Evolutionary conservation across 345 rosid genomes (phyloP), one percentile per base, ranked within the genome.

Genomic region (Dovyalis caffra): DNA sequence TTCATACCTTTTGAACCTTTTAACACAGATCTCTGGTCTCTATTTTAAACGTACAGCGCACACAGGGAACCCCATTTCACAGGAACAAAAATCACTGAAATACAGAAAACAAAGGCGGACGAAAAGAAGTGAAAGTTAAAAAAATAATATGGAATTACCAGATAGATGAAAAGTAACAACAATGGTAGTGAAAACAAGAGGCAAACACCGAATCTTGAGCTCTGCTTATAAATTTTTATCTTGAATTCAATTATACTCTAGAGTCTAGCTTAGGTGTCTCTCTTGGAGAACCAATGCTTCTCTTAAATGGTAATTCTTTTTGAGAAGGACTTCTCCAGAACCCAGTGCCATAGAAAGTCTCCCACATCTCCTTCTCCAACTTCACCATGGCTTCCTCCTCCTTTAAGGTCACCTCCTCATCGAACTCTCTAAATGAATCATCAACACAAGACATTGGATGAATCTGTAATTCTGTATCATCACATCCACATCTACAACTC

Each of bases 251-350:
- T 56, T 56, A 56, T 26, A 5, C 15, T 23, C 25, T 56, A 56
- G 61, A 53, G 23, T 51, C 58, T 51, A 8, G 58, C 26, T 53
- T n/a, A 1, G 12, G 26, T 53, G 58, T n/a, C 56, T 53, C 58
- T 53, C 26, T 8, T 2, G 58, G 61, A 56, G 61, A 56, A 9
- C 28, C 3, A 3, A n/a, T 3, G 60, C 61, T 56, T 25, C 15
- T 23, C 61, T n/a, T 9, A 31, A 25, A 25, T 29, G 66, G 66
- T 31, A 32, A 56, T 56, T 85, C 86, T 72, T 78, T 79, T 68
- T 87, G 84, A 2, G 90, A 87, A 16, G 87, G 86, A 68, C 90
- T 87, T 74, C 88, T 82, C 88, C 90, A 85, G 67, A 87, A 87
- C 18, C 88, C 90, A 20, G 87, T 71, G 21, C 83, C 81, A 32